Conservation (phyloP, 2,329 filamentous ascomycete genomes). For the Botrytis elliptica region DNA sequence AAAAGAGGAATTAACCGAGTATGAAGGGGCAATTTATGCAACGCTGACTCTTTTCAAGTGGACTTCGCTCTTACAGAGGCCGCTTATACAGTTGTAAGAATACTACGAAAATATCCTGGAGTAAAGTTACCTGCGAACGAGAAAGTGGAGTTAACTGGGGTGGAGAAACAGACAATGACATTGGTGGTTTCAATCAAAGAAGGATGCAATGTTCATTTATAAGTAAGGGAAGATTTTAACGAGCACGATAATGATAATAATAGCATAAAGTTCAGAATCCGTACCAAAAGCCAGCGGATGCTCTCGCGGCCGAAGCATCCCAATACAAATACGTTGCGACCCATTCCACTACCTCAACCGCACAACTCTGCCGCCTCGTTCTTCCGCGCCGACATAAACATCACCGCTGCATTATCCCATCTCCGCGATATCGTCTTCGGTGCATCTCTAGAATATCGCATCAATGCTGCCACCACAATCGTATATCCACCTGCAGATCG, state of each 20-base stretch:
- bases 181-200: not conserved
- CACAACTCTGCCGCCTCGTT: constrained; percentile 2
- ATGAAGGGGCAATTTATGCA: too few species aligned
- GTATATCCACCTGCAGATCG: not conserved
- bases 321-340: too few species aligned
- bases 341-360: not conserved
- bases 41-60: not conserved
- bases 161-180: constrained; percentile 9
- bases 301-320: too few species aligned
- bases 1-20: too few species aligned
- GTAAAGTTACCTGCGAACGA: not conserved
- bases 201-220: not conserved
- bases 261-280: too few species aligned
- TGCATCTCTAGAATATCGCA: constrained; percentile 5
- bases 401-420: not conserved
- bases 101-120: not conserved
- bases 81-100: not conserved
- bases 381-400: not conserved
- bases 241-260: too few species aligned
- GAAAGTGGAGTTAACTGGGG: not conserved
- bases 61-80: constrained; percentile 11
- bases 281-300: too few species aligned
- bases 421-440: not conserved
- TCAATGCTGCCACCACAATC: not conserved
- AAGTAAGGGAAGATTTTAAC: not conserved